Percentiles rank a stretch among this genome's conserved stretches.
Conservation (phyloP, 75 land plant species). For the Pinus albicaulis region DNA sequence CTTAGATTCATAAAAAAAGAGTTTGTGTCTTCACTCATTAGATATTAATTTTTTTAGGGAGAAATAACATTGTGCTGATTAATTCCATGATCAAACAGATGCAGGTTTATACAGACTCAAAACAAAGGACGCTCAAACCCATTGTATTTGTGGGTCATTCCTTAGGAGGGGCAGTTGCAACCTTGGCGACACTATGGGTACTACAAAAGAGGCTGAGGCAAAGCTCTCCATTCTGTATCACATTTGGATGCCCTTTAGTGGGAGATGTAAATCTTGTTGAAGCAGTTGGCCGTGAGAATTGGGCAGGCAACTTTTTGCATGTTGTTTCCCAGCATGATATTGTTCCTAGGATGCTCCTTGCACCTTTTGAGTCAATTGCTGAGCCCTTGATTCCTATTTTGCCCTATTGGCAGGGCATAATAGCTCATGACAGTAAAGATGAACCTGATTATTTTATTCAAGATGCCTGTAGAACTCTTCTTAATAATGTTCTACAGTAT, state of each 20-base stretch:
- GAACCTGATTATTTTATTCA: not conserved
- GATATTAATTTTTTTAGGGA: not conserved
- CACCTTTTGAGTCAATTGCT: conserved; percentile 38
- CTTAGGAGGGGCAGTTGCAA: conserved; percentile 54
- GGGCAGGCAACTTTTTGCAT: conserved; percentile 42
- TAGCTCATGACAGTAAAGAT: not conserved
- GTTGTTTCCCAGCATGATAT: conserved; percentile 49
- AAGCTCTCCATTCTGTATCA: conserved; percentile 32
- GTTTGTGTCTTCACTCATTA: too few species aligned
- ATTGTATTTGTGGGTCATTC: conserved; percentile 71
- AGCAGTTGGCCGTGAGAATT: conserved; percentile 45
- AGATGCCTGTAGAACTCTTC: conserved; percentile 3
- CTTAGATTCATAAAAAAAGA: not conserved
- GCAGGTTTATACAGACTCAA: not conserved
- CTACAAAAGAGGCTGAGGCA: conserved; percentile 14
- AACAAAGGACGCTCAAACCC: not conserved
- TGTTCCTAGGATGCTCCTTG: conserved; percentile 50
- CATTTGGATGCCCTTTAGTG: conserved; percentile 66
- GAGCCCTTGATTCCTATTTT: conserved; percentile 29
- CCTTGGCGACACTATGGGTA: conserved; percentile 55
- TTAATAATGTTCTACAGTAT: conserved; percentile 3
- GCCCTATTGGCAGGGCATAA: conserved; percentile 12
- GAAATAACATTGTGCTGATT: too few species aligned
- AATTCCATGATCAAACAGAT: not conserved
- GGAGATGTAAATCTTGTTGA: conserved; percentile 43